Base-by-base conservation (phyloP, 352 stramenopile species). In the Achlya hypogyna region DNA sequence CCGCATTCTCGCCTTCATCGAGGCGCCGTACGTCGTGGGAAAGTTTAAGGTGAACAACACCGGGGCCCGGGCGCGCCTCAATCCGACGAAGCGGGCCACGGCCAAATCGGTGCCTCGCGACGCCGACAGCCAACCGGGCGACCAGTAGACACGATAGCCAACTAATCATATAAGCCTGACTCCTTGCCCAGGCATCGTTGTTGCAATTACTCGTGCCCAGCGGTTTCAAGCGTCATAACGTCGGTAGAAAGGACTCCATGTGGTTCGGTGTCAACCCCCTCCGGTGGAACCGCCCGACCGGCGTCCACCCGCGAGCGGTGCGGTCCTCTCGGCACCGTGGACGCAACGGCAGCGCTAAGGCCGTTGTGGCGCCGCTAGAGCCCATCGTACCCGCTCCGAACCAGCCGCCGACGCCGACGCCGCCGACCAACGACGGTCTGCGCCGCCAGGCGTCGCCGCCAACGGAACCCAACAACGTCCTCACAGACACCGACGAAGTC, bases 231-330 rank as follows among this genome's bases (percentile, higher is more conserved):
- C n/a, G n/a, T n/a, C n/a, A n/a, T n/a, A n/a, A n/a, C n/a, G n/a
- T n/a, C n/a, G n/a, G n/a, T n/a, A n/a, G n/a, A n/a, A n/a, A n/a
- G n/a, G n/a, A n/a, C n/a, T n/a, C n/a, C n/a, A 64, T 64, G 54
- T 64, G 54, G 54, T 64, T 64, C 29, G 54, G 54, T n/a, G 34
- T 64, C 16, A 64, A 38, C 34, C 54, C 54, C 4, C 54, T 64
- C 18, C 32, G 54, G 2, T 64, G 54, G 54, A 64, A 64, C 27
- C 23, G 31, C 22, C 54, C 54, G 12, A 51, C 34, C 32, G 34
- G 31, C 2, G 54, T 64, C 31, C 31, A 4, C 6, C 54, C 54
- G 18, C 54, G 54, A 5, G 22, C 22, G 22, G 9, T 12, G 16
- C 32, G 38, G 18, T 9, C 35, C 16, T 23, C 23, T 20, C 51